Conservation (phyloP, 345 rosid species). For the Camelina hispida region DNA sequence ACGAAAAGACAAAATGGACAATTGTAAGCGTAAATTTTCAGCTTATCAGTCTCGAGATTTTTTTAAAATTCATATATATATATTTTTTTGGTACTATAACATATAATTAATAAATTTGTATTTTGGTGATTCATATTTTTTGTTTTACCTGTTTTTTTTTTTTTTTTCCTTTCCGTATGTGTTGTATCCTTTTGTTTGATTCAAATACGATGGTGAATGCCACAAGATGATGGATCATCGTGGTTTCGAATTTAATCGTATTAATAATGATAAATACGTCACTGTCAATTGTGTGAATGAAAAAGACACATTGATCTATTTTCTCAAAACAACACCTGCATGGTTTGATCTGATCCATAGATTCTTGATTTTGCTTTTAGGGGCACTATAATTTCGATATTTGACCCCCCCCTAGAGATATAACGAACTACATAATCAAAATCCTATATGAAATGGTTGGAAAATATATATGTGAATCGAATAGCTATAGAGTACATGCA, state of each 20-base stretch:
- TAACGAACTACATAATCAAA: constrained; percentile 4
- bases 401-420: constrained; percentile 1
- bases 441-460: not conserved
- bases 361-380: constrained; percentile 15
- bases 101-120: too few relatives aligned
- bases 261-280: constrained; percentile 11
- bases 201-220: not conserved
- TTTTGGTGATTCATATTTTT: too few relatives aligned
- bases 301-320: not conserved
- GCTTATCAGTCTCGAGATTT: too few relatives aligned
- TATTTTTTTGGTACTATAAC: too few relatives aligned
- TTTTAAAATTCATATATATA: too few relatives aligned
- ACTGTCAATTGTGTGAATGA: constrained; percentile 33
- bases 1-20: too few relatives aligned
- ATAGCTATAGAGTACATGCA: not conserved
- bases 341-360: constrained; percentile 32
- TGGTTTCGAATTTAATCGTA: not conserved
- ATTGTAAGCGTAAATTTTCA: not conserved
- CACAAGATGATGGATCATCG: not conserved
- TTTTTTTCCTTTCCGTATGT: not conserved
- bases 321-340: constrained; percentile 33
- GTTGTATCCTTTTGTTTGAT: not conserved
- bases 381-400: not conserved
- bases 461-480: not conserved
- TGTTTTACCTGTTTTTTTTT: too few relatives aligned